Evolutionary conservation across 2,329 filamentous ascomycete species (phyloP).

Genomic region (Knufia petricola): DNA sequence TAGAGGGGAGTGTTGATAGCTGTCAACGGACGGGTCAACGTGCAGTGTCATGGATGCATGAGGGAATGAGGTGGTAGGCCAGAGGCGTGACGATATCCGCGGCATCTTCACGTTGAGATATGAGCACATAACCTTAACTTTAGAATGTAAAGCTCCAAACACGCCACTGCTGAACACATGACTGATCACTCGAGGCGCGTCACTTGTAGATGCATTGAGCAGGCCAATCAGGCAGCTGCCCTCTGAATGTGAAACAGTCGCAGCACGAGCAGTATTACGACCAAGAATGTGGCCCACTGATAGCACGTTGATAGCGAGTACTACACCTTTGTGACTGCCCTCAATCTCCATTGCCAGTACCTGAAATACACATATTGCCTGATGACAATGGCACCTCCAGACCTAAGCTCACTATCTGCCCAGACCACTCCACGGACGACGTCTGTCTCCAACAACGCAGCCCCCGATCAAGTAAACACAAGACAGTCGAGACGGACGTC

Average conservation of each 20-base stretch:
- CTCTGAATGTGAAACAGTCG: background rate
- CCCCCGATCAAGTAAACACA: constrained; percentile 28
- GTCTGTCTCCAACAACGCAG: constrained; percentile 8
- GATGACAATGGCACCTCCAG: constrained; percentile 3
- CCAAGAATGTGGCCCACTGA: background rate
- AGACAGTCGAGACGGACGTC: constrained; percentile 37
- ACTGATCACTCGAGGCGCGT: no score
- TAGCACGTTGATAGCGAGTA: no score
- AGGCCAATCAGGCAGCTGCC: background rate
- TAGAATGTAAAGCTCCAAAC: no score
- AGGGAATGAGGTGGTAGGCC: no score
- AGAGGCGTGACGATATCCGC: no score
- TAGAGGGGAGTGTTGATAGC: no score
- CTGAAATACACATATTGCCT: background rate
- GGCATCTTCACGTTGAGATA: no score
- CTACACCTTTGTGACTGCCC: background rate
- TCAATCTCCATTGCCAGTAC: background rate
- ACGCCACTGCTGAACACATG: no score
- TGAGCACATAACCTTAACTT: no score
- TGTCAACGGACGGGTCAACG: no score
- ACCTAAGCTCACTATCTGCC: constrained; percentile 10
- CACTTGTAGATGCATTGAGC: background rate
- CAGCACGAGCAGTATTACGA: background rate
- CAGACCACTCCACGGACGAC: constrained; percentile 4
- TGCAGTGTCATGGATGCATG: no score